Evolutionary conservation across 2,329 filamentous ascomycete genomes (phyloP).

Genomic region (Drechslerella dactyloides): DNA sequence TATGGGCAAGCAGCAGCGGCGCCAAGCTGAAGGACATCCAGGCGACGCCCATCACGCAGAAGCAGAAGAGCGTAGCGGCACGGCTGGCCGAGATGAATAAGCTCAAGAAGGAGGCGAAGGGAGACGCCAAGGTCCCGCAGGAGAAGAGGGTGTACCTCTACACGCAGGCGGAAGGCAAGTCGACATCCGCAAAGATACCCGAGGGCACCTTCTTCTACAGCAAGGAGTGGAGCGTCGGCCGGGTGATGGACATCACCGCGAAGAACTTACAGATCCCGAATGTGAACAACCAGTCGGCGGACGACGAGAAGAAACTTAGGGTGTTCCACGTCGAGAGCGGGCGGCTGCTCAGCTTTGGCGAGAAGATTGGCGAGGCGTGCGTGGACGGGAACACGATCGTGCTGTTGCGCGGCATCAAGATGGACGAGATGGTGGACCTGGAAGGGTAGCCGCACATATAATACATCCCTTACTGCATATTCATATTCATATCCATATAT

Average conservation of each 20-base stretch:
- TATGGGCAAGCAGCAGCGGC: conserved; percentile 62
- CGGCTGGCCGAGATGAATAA: conserved; percentile 73
- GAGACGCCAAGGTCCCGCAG: conserved; percentile 77
- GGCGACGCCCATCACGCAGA: conserved; percentile 62
- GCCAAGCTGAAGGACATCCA: conserved; percentile 45
- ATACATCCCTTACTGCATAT: not conserved
- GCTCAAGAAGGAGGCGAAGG: conserved; percentile 86
- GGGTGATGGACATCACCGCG: conserved; percentile 79
- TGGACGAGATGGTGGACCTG: conserved; percentile 71
- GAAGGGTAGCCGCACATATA: conserved; percentile 3
- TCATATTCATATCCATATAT: conserved; percentile 4
- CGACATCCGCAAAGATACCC: conserved; percentile 80
- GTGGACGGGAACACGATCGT: conserved; percentile 89
- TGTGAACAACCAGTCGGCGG: conserved; percentile 76
- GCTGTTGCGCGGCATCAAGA: conserved; percentile 79
- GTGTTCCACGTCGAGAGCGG: conserved; percentile 95
- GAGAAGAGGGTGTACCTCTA: conserved; percentile 91
- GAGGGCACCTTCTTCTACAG: conserved; percentile 81
- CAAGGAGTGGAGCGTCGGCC: conserved; percentile 86
- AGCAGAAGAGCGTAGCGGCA: conserved; percentile 69
- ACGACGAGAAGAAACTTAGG: conserved; percentile 79
- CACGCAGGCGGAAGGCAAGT: conserved; percentile 88
- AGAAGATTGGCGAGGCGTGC: conserved; percentile 77
- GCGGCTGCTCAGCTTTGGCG: conserved; percentile 80
- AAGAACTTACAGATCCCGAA: conserved; percentile 79